Conservation (phyloP, 1,139 yeast genomes). For the Geotrichum bryndzae region DNA sequence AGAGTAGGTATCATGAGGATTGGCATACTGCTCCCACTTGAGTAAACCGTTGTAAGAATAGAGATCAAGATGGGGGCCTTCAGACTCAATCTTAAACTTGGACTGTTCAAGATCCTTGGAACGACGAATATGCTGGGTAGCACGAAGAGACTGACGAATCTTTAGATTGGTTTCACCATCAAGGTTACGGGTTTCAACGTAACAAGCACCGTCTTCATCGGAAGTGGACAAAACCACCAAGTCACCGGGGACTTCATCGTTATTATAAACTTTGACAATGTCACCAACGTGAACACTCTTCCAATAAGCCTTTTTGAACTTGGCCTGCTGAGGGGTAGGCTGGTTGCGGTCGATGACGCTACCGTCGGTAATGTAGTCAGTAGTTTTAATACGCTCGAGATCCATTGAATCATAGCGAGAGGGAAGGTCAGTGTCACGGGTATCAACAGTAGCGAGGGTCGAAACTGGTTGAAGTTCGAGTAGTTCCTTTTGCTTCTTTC, state of each 20-base stretch:
- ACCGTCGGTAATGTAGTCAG: slow-evolving; percentile 20
- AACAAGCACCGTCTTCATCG: slow-evolving; percentile 86
- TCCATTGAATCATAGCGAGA: slow-evolving; percentile 17
- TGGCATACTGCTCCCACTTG: slow-evolving; percentile 43
- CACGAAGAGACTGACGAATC: slow-evolving; percentile 64
- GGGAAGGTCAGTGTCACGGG: slow-evolving; percentile 13
- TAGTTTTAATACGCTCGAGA: slow-evolving; percentile 11
- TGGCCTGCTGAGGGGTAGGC: slow-evolving; percentile 38
- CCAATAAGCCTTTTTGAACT: slow-evolving; percentile 73
- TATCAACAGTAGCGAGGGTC: slow-evolving; percentile 18
- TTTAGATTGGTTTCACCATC: slow-evolving; percentile 96
- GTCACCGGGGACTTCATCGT: slow-evolving; percentile 95
- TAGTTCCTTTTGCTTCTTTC: slow-evolving; percentile 1
- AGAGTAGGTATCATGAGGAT: slow-evolving; percentile 19
- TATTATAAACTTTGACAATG: slow-evolving; percentile 70
- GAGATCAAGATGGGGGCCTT: slow-evolving; percentile 81
- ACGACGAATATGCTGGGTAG: slow-evolving; percentile 64
- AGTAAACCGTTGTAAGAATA: slow-evolving; percentile 82
- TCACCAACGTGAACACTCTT: slow-evolving; percentile 88
- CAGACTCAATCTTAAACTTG: slow-evolving; percentile 82
- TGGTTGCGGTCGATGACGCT: slow-evolving; percentile 34
- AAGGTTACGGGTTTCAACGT: slow-evolving; percentile 86
- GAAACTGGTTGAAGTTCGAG: slow-evolving; percentile 21
- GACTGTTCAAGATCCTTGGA: slow-evolving; percentile 68
- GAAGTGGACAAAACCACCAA: slow-evolving; percentile 71